Base-by-base conservation (phyloP, 2,329 filamentous ascomycete species). In the Scolecobasidium constrictum region DNA sequence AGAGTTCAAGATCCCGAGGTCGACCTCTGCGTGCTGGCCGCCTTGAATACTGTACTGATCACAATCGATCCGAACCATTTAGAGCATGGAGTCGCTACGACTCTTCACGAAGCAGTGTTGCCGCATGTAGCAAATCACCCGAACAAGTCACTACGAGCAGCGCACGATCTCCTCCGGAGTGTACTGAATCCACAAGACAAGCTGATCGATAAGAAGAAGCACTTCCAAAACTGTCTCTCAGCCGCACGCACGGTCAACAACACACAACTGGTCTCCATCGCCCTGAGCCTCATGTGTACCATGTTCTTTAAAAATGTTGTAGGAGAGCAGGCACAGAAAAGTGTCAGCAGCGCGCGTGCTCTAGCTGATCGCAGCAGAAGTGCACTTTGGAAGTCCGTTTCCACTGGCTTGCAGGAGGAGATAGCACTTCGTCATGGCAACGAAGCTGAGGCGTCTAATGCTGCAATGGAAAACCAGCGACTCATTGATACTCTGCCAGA, bases 251-350 rank as follows among this genome's bases (percentile, higher is more conserved):
- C 69, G 5, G 78, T 82, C 6, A 70, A 71, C 43, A 94, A 94
- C 57, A 77, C 77, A 21, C 83, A 93, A 49, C 81, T 88, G 42
- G 73, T 87, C n/a, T 81, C 81, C 38, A 83, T 95, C 49, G 80
- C 83, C 4, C 75, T 95, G 46, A 87, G 80, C 51, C 80, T 92
- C 49, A 93, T 95, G 83, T 82, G 83, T 41, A 78, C 75, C 54
- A 76, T 79, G 40, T 83, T 94, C 54, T 95, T 88, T 60, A 80
- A 81, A 36, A 82, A 83, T 46, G 81, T 88, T 12, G 77, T 93
- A 3, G 86, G 86, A 39, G 63, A 66, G 28, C 67, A 71, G 49
- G 63, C 76, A 2, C 63, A 72, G 35, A 69, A 70, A 46, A 73
- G 72, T 36, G 60, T 56, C 44, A 67, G 43, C 50, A 68, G 47